Conservation (phyloP, 2,329 filamentous ascomycete species). For the Rutstroemia sydowiana region DNA sequence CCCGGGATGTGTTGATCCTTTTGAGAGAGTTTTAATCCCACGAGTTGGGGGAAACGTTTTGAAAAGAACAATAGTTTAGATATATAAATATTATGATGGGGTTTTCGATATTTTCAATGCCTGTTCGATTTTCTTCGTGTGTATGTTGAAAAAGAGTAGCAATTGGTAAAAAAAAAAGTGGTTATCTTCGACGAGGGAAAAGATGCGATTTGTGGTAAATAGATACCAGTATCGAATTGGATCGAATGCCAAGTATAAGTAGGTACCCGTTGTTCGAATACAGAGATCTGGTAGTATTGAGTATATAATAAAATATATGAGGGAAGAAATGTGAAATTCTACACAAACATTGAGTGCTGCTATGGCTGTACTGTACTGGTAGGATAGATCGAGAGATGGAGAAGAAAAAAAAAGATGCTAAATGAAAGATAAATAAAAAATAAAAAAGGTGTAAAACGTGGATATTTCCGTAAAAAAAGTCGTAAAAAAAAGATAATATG, state of each 20-base stretch:
- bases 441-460: no score
- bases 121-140: not conserved
- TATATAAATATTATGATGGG: no score
- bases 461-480: no score
- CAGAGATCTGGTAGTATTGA: no score
- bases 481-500: slow-evolving; percentile 6
- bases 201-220: not conserved
- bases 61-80: no score
- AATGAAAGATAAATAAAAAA: not conserved
- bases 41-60: not conserved
- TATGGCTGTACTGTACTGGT: not conserved
- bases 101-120: no score
- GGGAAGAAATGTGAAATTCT: not conserved
- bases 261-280: no score
- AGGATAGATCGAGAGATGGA: not conserved
- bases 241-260: not conserved
- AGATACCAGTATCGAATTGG: no score
- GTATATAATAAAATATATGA: not conserved
- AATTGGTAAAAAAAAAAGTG: not conserved
- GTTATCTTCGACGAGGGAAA: not conserved
- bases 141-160: not conserved
- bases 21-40: not conserved
- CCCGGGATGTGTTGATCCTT: not conserved
- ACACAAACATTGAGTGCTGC: not conserved
- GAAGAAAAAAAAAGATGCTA: not conserved